Conservation (phyloP, 108 stramenopile genomes). For the Nitzschia inconspicua region DNA sequence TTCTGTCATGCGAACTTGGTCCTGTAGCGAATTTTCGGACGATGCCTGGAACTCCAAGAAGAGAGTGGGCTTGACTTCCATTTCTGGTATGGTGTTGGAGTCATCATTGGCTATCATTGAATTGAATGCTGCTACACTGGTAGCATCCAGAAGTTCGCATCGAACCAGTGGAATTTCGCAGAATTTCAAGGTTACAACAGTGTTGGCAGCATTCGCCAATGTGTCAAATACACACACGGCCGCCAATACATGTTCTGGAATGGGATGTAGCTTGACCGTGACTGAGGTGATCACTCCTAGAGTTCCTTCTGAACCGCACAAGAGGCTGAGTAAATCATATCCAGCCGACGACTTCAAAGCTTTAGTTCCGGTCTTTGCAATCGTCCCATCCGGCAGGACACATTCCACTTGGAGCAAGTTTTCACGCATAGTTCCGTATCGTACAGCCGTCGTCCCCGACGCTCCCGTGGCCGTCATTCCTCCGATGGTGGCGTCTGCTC, state of each 20-base stretch:
- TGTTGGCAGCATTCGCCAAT: constrained; percentile 64
- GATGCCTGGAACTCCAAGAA: constrained; percentile 83
- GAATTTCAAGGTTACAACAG: constrained; percentile 65
- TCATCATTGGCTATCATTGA: constrained; percentile 16
- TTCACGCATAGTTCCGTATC: constrained; percentile 94
- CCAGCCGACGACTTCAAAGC: constrained; percentile 87
- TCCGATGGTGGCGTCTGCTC: constrained; percentile 93
- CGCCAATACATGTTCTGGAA: constrained; percentile 62
- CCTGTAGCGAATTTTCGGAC: constrained; percentile 36
- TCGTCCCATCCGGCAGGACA: constrained; percentile 69
- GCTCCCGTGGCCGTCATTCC: constrained; percentile 85
- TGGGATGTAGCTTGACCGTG: constrained; percentile 85
- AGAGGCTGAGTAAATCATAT: constrained; percentile 82
- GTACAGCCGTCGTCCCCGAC: constrained; percentile 93
- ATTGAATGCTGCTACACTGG: constrained; percentile 72
- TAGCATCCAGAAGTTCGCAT: constrained; percentile 81
- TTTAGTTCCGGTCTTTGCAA: constrained; percentile 45
- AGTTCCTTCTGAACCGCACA: constrained; percentile 85
- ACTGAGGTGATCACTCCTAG: constrained; percentile 83
- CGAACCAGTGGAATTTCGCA: constrained; percentile 61
- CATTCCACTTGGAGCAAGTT: constrained; percentile 82
- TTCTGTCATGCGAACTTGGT: constrained; percentile 46
- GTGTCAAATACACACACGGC: constrained; percentile 75
- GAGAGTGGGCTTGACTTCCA: constrained; percentile 60
- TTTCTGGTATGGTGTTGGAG: constrained; percentile 15